phyloP scores from a whole-genome alignment of 2,329 filamentous ascomycete genomes.

The Dactylellina cionopaga region DNA sequence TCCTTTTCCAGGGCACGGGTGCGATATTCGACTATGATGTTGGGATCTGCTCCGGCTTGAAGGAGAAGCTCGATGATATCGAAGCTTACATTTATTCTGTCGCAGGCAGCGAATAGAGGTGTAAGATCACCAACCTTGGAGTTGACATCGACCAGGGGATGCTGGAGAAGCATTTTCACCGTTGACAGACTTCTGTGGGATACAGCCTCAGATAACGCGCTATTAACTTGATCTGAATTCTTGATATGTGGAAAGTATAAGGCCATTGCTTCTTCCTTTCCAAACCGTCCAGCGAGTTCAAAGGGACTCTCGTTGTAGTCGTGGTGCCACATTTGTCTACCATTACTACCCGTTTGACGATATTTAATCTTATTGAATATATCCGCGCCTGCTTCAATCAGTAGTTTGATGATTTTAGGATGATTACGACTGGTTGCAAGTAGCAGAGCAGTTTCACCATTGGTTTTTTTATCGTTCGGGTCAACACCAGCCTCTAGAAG shows the following conservation, averaged over 20 bases:
- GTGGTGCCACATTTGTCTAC: neutral
- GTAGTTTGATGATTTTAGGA: conserved; percentile 55
- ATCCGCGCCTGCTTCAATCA: conserved; percentile 60
- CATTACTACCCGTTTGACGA: neutral
- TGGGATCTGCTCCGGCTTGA: conserved; percentile 59
- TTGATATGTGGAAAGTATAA: conserved; percentile 57
- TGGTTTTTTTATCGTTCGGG: conserved; percentile 53
- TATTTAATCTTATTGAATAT: conserved; percentile 53
- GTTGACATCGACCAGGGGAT: conserved; percentile 59
- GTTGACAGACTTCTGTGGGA: conserved; percentile 48
- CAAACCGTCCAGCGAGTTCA: conserved; percentile 10
- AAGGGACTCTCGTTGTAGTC: conserved; percentile 2
- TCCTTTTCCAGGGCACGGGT: no score
- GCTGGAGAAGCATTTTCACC: conserved; percentile 57
- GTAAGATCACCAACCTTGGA: conserved; percentile 53
- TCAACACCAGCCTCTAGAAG: conserved; percentile 56
- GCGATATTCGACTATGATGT: conserved; percentile 46
- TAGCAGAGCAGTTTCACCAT: conserved; percentile 60
- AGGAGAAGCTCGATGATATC: conserved; percentile 57
- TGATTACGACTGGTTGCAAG: conserved; percentile 59
- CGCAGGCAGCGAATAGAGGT: conserved; percentile 54
- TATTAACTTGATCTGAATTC: conserved; percentile 54
- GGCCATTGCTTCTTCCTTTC: conserved; percentile 54
- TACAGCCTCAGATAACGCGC: conserved; percentile 58
- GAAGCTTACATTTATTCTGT: conserved; percentile 19